Percentiles rank a stretch among this genome's conserved stretches.
These are phyloP conservation scores for Mortierella sp. DNA, from an alignment of 371 early-diverging fungal genomes.

Conservation along the genomic window DNA sequence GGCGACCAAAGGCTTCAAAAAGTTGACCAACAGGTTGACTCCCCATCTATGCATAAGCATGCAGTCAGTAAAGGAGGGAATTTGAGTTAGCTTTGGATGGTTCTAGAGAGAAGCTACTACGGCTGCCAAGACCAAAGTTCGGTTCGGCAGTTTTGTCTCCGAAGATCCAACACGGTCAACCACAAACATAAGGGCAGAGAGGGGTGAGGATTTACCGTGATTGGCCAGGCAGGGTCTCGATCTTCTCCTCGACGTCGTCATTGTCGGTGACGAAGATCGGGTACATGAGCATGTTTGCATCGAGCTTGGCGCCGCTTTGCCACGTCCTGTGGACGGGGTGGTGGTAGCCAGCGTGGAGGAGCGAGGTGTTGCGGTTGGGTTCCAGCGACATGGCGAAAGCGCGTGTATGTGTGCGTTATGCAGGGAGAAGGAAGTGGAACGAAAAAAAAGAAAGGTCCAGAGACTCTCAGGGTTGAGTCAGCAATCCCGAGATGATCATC, in stretches of 20 bases:
- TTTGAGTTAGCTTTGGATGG: no score
- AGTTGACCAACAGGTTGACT: slow-evolving; percentile 76
- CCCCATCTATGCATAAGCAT: slow-evolving; percentile 71
- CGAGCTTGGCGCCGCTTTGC: slow-evolving; percentile 77
- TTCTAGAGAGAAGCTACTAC: no score
- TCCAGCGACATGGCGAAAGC: slow-evolving; percentile 24
- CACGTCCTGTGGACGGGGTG: slow-evolving; percentile 83
- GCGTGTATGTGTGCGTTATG: no score
- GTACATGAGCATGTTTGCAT: slow-evolving; percentile 85
- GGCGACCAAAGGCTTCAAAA: slow-evolving; percentile 84
- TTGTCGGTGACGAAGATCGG: slow-evolving; percentile 94
- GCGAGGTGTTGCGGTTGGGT: slow-evolving; percentile 59
- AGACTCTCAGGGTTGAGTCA: no score
- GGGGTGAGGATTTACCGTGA: slow-evolving; percentile 81
- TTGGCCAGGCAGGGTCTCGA: slow-evolving; percentile 89
- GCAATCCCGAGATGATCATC: no score
- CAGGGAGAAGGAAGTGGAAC: not conserved
- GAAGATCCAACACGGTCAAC: no score
- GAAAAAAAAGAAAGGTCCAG: no score
- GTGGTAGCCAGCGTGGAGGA: slow-evolving; percentile 91
- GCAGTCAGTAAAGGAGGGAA: no score
- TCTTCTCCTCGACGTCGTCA: slow-evolving; percentile 73
- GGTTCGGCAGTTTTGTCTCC: no score
- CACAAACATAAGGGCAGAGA: no score
- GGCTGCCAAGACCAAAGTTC: no score